Base-by-base conservation (phyloP, 1,139 yeast species). In the Yamadazyma conglobata region DNA sequence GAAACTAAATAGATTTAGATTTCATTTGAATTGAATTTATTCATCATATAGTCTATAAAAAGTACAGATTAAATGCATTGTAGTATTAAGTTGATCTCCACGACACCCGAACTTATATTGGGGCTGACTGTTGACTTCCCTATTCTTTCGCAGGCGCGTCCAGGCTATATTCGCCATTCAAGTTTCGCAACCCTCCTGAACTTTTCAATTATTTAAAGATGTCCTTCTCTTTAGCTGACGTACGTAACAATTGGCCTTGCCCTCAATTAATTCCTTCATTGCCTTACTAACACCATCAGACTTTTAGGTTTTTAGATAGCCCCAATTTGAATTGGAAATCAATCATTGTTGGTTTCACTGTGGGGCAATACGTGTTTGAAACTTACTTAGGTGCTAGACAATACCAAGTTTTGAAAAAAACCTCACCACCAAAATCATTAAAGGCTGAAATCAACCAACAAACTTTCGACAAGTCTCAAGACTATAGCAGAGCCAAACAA, bases 401-500 rank as follows among this genome's bases (percentile, higher is more conserved):
- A 56, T 83, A 82, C 53, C 70, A 70, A 44, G 83, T 80, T 3
- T 70, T 87, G 41, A 59, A 64, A 32, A 52, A 58, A 29, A 65
- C 70, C 24, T 64, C 72, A 12, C 73, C 78, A 15, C 96, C 96
- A 12, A 60, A 63, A 5, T 73, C 81, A 7, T 64, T 89, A 39
- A 70, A 74, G 41, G 76, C 72, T 19, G 84, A 78, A 48, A 74
- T 84, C 35, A 76, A 80, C 30, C 69, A 75, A 27, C 84, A 83
- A 37, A 85, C 91, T 3, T 86, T 85, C 46, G 69, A 69, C 32
- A 84, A 87, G 53, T 77, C 95, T 3, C 89, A 85, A 51, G 75
- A 70, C 20, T 91, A 91, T 53, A 77, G 94, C 4, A 64, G 84
- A 25, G 85, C 95, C n/a, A 89, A 88, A 55, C 73, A 88, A 32